These are phyloP conservation scores for Neopestalotiopsis sp. DNA, from an alignment of 2,329 filamentous ascomycete genomes.

Conservation along the genomic window DNA sequence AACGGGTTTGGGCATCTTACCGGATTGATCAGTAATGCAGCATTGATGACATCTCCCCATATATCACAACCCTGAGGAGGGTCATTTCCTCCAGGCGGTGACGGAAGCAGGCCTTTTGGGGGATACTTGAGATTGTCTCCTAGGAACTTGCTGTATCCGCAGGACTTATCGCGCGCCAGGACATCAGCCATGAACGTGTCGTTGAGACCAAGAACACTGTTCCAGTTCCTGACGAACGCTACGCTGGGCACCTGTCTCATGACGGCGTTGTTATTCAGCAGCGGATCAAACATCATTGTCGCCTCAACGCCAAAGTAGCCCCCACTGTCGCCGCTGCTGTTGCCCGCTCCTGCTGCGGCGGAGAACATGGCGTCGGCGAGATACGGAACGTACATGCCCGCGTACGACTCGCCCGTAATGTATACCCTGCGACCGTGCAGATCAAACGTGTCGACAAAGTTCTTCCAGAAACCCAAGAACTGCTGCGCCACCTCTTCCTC, in stretches of 20 bases:
- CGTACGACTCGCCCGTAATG: slow-evolving; percentile 60
- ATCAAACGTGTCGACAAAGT: slow-evolving; percentile 61
- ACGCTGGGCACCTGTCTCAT: slow-evolving; percentile 51
- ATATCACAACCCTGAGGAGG: slow-evolving; percentile 57
- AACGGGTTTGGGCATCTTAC: not conserved
- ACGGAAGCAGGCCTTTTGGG: slow-evolving; percentile 60
- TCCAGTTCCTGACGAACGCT: slow-evolving; percentile 61
- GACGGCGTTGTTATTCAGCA: slow-evolving; percentile 55
- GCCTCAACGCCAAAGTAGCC: slow-evolving; percentile 58
- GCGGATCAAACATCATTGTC: slow-evolving; percentile 69
- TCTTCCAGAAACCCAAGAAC: slow-evolving; percentile 76
- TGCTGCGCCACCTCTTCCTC: slow-evolving; percentile 73
- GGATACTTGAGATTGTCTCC: slow-evolving; percentile 67
- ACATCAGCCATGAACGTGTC: slow-evolving; percentile 61
- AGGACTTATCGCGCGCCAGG: slow-evolving; percentile 54
- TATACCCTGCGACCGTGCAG: slow-evolving; percentile 57
- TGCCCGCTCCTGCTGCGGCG: not conserved
- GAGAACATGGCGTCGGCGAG: slow-evolving; percentile 58
- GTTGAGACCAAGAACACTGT: slow-evolving; percentile 61
- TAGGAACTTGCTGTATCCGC: slow-evolving; percentile 63
- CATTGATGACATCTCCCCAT: slow-evolving; percentile 56
- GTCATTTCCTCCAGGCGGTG: slow-evolving; percentile 40
- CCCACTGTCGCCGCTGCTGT: slow-evolving; percentile 44
- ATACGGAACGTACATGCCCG: slow-evolving; percentile 60
- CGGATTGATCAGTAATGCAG: slow-evolving; percentile 62